phyloP scores from a whole-genome alignment of 1,284 basidiomycete genomes.

The Leccinum pseudoinsigne region DNA sequence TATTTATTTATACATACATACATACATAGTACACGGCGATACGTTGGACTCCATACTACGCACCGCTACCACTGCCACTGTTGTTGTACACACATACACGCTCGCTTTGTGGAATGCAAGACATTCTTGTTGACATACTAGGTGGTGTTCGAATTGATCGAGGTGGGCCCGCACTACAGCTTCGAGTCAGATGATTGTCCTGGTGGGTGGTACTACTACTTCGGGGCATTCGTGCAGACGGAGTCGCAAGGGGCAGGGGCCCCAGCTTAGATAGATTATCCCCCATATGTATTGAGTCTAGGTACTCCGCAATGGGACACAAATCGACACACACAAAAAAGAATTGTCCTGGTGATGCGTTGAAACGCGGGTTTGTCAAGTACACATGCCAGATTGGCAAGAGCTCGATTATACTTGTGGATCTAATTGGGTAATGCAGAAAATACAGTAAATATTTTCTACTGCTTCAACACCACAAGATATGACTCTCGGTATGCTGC shows the following conservation, averaged over 20 bases:
- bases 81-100: conserved; percentile 4
- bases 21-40: background rate
- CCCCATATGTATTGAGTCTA: too few species aligned
- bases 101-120: conserved; percentile 17
- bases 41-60: background rate
- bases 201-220: background rate
- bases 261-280: too few species aligned
- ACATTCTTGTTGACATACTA: background rate
- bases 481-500: background rate
- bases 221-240: too few species aligned
- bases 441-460: background rate
- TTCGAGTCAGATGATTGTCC: background rate
- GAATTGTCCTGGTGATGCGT: background rate
- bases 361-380: too few species aligned
- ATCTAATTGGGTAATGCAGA: background rate
- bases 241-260: too few species aligned
- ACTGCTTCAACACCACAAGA: background rate
- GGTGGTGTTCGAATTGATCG: background rate
- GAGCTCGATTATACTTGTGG: background rate
- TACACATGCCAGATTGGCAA: too few species aligned
- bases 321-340: too few species aligned
- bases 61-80: background rate
- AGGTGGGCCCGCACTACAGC: background rate
- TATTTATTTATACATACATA: background rate
- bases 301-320: too few species aligned